A percentile compares a stretch with the other conserved stretches of the same genome.
These are phyloP conservation scores for Fusarium bactridioides DNA, from an alignment of 2,329 filamentous ascomycete genomes.

Conservation along the genomic window DNA sequence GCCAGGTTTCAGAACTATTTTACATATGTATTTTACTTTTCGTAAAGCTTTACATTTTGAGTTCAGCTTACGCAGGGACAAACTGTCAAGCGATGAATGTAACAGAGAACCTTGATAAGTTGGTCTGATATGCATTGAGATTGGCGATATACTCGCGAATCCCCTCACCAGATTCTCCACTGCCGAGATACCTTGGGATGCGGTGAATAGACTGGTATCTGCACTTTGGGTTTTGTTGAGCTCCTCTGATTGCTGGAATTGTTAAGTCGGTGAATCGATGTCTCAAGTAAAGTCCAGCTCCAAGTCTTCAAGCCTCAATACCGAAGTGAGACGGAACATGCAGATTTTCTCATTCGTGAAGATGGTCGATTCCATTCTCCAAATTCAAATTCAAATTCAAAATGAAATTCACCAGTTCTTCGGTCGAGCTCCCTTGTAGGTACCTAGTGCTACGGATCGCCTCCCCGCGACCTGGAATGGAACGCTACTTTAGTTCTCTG, in stretches of 20 bases:
- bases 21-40: neutral
- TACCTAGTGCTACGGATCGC: slow-evolving; percentile 13
- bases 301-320: slow-evolving; percentile 18
- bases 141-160: slow-evolving; percentile 2
- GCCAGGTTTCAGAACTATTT: neutral
- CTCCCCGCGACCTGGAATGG: slow-evolving; percentile 30
- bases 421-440: slow-evolving; percentile 8
- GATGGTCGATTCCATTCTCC: neutral
- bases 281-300: slow-evolving; percentile 19
- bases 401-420: slow-evolving; percentile 7
- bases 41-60: slow-evolving; percentile 10
- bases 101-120: neutral
- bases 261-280: neutral
- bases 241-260: neutral
- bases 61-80: slow-evolving; percentile 26
- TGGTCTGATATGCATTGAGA: neutral
- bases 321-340: neutral
- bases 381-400: neutral
- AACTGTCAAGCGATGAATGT: neutral
- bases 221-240: neutral
- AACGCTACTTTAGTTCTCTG: slow-evolving; percentile 10
- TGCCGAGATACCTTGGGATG: neutral
- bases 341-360: neutral
- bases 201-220: neutral
- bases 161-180: neutral